Conservation (phyloP, 345 rosid genomes). For the Kernera saxatilis region DNA sequence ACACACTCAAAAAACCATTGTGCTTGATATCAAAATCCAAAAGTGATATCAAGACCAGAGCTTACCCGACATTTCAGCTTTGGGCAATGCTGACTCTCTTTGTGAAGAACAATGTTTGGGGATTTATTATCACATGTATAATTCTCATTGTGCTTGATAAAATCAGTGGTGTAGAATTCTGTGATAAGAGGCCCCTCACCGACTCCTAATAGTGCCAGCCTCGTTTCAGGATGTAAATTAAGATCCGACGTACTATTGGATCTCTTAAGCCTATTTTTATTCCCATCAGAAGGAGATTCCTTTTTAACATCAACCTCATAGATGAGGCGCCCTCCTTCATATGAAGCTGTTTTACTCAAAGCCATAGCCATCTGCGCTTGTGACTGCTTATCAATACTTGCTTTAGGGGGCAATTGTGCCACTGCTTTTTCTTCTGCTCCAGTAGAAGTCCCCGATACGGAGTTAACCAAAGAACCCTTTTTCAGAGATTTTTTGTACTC, state of each 20-base stretch:
- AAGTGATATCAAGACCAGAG: conserved; percentile 16
- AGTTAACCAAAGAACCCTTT: conserved; percentile 25
- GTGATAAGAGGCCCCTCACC: conserved; percentile 57
- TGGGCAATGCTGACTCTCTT: conserved; percentile 45
- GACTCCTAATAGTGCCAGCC: conserved; percentile 47
- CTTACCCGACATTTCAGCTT: conserved; percentile 86
- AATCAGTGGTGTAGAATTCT: conserved; percentile 65
- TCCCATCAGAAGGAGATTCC: conserved; percentile 40
- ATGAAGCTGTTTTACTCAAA: conserved; percentile 27
- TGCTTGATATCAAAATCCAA: neutral
- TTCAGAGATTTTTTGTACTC: conserved; percentile 47
- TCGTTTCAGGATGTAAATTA: conserved; percentile 39
- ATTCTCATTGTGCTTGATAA: conserved; percentile 37
- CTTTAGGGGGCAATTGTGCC: conserved; percentile 32
- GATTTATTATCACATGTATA: conserved; percentile 32
- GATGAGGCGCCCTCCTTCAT: conserved; percentile 27
- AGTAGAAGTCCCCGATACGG: conserved; percentile 26
- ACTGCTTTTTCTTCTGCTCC: conserved; percentile 40
- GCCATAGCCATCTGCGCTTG: conserved; percentile 23
- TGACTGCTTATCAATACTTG: conserved; percentile 35
- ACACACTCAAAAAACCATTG: conserved; percentile 6
- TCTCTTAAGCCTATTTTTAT: conserved; percentile 61
- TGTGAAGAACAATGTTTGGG: conserved; percentile 34
- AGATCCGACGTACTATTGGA: conserved; percentile 82
- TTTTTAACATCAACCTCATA: conserved; percentile 25